Conservation (phyloP, 1,139 yeast species). For the Spathaspora sp. region DNA sequence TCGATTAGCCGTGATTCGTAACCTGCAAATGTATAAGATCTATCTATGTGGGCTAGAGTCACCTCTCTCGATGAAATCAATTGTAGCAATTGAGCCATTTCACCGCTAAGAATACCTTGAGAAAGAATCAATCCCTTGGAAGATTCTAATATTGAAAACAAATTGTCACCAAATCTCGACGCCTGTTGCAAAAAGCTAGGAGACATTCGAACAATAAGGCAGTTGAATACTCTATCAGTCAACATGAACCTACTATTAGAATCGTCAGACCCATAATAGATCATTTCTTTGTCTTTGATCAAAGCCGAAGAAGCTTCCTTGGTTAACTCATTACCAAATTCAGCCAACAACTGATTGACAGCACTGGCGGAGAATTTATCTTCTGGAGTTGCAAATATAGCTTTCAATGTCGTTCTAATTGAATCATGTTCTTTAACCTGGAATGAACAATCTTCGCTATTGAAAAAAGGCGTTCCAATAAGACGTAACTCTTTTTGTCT, state of each 20-base stretch:
- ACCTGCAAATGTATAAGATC: constrained; percentile 47
- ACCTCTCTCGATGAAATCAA: constrained; percentile 37
- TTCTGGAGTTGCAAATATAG: constrained; percentile 60
- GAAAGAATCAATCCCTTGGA: constrained; percentile 58
- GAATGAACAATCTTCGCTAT: constrained; percentile 16
- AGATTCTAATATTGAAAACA: constrained; percentile 37
- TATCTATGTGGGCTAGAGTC: constrained; percentile 53
- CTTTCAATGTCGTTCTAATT: constrained; percentile 45
- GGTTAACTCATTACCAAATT: constrained; percentile 44
- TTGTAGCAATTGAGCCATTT: constrained; percentile 55
- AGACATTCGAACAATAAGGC: constrained; percentile 42
- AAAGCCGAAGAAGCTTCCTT: constrained; percentile 52
- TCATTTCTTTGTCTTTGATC: constrained; percentile 54
- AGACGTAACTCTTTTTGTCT: constrained; percentile 52
- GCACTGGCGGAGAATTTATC: constrained; percentile 44
- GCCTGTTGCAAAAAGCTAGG: constrained; percentile 46
- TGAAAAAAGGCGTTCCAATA: constrained; percentile 38
- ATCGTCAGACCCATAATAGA: constrained; percentile 46
- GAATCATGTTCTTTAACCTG: constrained; percentile 27
- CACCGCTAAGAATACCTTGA: constrained; percentile 56
- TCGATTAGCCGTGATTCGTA: constrained; percentile 66
- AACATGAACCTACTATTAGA: constrained; percentile 52
- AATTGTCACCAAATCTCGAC: constrained; percentile 37
- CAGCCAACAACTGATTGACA: constrained; percentile 43
- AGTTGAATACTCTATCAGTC: constrained; percentile 53